phyloP scores from a whole-genome alignment of 2,329 filamentous ascomycete genomes.

The Xylariales sp. region DNA sequence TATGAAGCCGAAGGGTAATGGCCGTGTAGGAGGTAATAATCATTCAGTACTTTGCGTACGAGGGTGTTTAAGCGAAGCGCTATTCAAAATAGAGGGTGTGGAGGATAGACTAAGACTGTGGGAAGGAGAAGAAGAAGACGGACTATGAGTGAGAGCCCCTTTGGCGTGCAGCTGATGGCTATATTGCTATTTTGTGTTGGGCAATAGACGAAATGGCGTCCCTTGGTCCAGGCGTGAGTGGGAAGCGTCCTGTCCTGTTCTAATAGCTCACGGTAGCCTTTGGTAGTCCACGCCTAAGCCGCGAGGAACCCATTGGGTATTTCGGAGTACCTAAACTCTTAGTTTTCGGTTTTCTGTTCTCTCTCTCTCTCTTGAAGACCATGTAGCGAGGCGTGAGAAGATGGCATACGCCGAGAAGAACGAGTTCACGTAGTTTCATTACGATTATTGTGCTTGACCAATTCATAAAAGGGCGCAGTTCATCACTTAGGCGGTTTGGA shows the following conservation, averaged over 20 bases:
- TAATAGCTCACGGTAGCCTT: neutral
- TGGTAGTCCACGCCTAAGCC: neutral
- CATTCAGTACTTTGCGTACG: neutral
- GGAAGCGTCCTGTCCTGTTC: neutral
- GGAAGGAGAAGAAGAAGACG: neutral
- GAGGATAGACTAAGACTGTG: neutral
- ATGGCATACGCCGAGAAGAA: neutral
- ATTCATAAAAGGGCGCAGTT: neutral
- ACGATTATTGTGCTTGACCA: neutral
- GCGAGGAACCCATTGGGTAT: neutral
- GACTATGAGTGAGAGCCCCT: constrained; percentile 2
- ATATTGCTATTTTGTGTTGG: neutral
- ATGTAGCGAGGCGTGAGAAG: neutral
- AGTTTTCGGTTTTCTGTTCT: too few species aligned
- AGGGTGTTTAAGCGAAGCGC: neutral
- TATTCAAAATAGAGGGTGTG: constrained; percentile 11
- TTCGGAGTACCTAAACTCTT: neutral
- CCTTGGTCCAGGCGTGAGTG: neutral
- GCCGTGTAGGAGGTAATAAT: neutral
- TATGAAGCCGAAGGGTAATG: neutral
- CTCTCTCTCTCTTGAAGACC: neutral
- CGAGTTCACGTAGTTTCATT: neutral
- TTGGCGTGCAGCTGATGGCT: neutral
- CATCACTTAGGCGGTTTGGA: neutral
- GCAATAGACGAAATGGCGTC: neutral